Conservation (phyloP, 2,329 filamentous ascomycete genomes). For the Arthrobotrys musiformis region DNA sequence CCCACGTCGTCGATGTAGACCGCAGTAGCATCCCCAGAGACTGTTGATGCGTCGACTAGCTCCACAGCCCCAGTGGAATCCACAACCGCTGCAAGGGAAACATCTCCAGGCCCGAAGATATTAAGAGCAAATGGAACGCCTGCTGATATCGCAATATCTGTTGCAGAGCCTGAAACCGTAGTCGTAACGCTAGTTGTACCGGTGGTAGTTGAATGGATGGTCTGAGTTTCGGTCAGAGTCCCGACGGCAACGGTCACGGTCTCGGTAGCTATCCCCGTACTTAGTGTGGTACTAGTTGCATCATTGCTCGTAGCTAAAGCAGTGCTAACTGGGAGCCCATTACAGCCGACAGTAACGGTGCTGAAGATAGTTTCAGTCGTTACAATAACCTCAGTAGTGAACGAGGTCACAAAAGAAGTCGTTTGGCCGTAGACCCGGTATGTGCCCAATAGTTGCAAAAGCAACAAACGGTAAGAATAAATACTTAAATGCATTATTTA, state of each 20-base stretch:
- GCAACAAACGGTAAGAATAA: background rate
- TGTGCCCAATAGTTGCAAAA: background rate
- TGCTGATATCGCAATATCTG: background rate
- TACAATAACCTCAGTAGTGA: background rate
- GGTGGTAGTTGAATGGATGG: background rate
- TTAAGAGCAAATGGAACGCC: background rate
- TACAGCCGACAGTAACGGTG: background rate
- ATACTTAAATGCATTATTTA: background rate
- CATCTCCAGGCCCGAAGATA: background rate
- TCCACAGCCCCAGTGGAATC: background rate
- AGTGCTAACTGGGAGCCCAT: background rate
- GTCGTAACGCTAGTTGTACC: background rate
- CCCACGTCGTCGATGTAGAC: background rate
- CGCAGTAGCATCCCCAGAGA: background rate
- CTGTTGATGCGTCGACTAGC: background rate
- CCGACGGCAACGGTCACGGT: background rate
- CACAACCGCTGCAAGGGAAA: background rate
- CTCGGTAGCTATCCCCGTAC: background rate
- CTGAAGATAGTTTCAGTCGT: background rate
- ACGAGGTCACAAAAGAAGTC: background rate
- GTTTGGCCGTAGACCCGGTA: background rate
- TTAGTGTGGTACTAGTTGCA: background rate
- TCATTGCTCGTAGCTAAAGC: background rate
- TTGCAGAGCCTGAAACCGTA: background rate
- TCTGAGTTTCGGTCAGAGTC: background rate